These are phyloP conservation scores for Dactylellina leptospora DNA, from an alignment of 2,329 filamentous ascomycete species.

Conservation along the genomic window DNA sequence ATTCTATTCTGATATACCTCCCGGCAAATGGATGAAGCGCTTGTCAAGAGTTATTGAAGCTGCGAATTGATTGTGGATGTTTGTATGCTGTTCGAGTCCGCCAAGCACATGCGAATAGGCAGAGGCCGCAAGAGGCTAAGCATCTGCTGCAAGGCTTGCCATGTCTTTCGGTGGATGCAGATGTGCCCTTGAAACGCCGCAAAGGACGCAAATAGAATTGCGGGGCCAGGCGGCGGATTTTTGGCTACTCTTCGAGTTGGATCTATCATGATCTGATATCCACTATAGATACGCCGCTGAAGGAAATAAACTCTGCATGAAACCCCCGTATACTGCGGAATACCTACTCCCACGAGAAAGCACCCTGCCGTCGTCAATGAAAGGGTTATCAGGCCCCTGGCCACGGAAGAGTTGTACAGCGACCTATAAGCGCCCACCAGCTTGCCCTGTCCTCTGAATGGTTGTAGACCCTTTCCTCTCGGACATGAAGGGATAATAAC, in stretches of 20 bases:
- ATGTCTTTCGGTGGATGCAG: background rate
- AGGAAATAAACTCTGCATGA: background rate
- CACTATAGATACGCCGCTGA: conserved; percentile 14
- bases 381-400: background rate
- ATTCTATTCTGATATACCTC: no score
- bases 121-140: background rate
- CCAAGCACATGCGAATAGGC: conserved; percentile 1
- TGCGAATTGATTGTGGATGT: no score
- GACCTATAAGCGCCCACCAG: conserved; percentile 42
- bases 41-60: no score
- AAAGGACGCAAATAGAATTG: conserved; percentile 23
- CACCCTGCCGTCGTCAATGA: background rate
- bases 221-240: conserved; percentile 4
- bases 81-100: no score
- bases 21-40: no score
- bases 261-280: conserved; percentile 12
- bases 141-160: no score
- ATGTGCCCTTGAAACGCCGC: conserved; percentile 24
- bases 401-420: conserved; percentile 38
- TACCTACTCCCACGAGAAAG: background rate
- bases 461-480: conserved; percentile 19
- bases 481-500: background rate
- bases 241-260: background rate
- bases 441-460: background rate
- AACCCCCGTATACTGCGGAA: background rate